phyloP scores from a whole-genome alignment of 2,329 filamentous ascomycete genomes.

The Penicillium sp. region DNA sequence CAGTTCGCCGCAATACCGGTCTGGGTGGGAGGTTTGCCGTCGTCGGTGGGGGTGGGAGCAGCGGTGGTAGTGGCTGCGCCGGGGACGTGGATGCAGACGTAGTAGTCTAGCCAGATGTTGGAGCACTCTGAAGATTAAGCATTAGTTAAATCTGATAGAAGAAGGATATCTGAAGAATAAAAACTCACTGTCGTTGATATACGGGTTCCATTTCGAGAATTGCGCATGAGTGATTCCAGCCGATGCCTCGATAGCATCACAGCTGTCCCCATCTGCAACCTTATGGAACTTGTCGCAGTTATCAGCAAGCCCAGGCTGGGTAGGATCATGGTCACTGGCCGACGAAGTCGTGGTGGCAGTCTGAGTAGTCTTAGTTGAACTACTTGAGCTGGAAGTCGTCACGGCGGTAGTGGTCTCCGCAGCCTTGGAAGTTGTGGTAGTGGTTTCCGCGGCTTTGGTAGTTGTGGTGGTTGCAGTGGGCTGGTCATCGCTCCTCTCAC shows the following conservation, averaged over 20 bases:
- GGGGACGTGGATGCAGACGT: conserved; percentile 10
- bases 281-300: conserved; percentile 15
- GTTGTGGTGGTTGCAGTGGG: neutral
- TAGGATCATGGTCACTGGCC: conserved; percentile 4
- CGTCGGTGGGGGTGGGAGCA: conserved; percentile 1
- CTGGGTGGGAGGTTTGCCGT: neutral
- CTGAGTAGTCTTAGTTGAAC: conserved; percentile 1
- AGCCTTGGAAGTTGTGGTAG: conserved; percentile 4
- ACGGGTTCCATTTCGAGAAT: conserved; percentile 12
- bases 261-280: conserved; percentile 11
- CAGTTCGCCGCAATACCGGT: conserved; percentile 13
- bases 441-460: neutral
- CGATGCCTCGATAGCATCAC: conserved; percentile 8
- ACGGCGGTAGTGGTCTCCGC: neutral
- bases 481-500: conserved; percentile 5
- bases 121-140: conserved; percentile 1
- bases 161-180: neutral
- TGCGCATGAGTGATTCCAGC: conserved; percentile 9
- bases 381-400: conserved; percentile 3
- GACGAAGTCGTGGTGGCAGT: conserved; percentile 6
- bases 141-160: neutral
- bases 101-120: conserved; percentile 14
- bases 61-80: conserved; percentile 1
- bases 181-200: conserved; percentile 6
- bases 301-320: conserved; percentile 8